Evolutionary conservation across 2,329 filamentous ascomycete genomes (phyloP), one percentile per base, ranked within the genome.

Genomic region (Fusarium zealandicum): DNA sequence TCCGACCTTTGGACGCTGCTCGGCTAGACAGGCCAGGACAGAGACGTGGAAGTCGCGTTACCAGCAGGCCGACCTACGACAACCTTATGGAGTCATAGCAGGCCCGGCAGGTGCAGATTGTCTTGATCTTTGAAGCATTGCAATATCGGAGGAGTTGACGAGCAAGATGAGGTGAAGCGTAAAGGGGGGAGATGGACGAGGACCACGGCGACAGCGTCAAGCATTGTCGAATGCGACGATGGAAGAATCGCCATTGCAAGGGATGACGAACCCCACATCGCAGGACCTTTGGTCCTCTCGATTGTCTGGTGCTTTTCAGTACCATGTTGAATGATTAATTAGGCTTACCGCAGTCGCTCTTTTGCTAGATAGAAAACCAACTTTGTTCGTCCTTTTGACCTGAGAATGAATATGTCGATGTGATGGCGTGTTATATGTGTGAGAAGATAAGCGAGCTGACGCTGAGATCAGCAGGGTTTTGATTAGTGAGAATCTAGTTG

Each of bases 71-170:
- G 39, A 61, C 52, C 51, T 50, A 61, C 56, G 47, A 54, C 40
- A 45, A 60, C 57, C 62, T 44, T 56, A 43, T 18, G 54, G 42
- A 58, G 59, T 63, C 59, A 50, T 54, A 61, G 38, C 48, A 49
- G 57, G 57, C 59, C 65, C 44, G 62, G 54, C 57, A 61, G 64
- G 54, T 68, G 64, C 60, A 68, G 60, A 67, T 67, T 68, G 64
- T 68, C 65, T 68, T 64, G 64, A 64, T 68, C 59, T 65, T 63
- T 45, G 52, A 56, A 65, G 57, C 45, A 59, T 60, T 62, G 61
- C 51, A 42, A 62, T 62, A 62, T 59, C 47, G 38, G 52, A 65
- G 42, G 48, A 27, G 56, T 50, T 28, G 51, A 48, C 35, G 45
- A 30, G 50, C 10, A 32, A 30, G 39, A 49, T 20, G 42, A 28